Conservation (phyloP, 2,329 filamentous ascomycete genomes). For the Chrysoporthe puriensis region DNA sequence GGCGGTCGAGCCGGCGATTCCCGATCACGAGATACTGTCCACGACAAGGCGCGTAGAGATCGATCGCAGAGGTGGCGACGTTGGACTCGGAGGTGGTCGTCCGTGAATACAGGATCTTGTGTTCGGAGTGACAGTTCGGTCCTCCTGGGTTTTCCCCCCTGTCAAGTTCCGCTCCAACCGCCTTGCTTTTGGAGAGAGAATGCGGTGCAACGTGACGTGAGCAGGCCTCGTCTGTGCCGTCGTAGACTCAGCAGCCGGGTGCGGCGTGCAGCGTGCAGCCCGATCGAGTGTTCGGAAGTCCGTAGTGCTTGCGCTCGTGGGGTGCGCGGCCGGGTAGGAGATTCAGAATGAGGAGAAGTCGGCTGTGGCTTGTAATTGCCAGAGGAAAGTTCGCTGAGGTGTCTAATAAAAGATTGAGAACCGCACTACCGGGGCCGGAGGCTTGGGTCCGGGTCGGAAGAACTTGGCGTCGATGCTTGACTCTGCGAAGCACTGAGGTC, state of each 20-base stretch:
- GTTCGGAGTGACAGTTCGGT: constrained; percentile 12
- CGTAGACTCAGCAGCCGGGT: background rate
- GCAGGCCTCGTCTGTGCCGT: constrained; percentile 10
- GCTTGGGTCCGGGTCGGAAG: constrained; percentile 14
- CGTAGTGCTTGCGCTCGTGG: background rate
- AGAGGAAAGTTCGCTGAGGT: background rate
- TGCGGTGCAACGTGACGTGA: constrained; percentile 19
- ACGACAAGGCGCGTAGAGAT: background rate
- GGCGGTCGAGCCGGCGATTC: background rate
- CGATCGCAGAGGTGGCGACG: constrained; percentile 6
- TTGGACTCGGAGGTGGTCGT: constrained; percentile 7
- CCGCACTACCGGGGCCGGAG: constrained; percentile 7
- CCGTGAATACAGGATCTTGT: constrained; percentile 20
- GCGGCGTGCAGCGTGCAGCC: background rate
- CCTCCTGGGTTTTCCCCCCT: constrained; percentile 3
- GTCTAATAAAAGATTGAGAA: constrained; percentile 15
- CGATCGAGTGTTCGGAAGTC: background rate
- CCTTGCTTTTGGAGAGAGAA: constrained; percentile 3
- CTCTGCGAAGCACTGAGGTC: background rate
- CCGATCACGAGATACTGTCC: background rate
- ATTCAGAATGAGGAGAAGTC: background rate
- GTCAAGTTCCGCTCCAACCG: constrained; percentile 12
- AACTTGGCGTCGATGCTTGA: constrained; percentile 4
- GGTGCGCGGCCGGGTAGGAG: background rate
- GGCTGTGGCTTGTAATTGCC: background rate